Percentiles rank a stretch among this genome's conserved stretches.
Evolutionary conservation across 768 basidiomycete genomes (phyloP).

Genomic region (Phanerochaete carnosa): DNA sequence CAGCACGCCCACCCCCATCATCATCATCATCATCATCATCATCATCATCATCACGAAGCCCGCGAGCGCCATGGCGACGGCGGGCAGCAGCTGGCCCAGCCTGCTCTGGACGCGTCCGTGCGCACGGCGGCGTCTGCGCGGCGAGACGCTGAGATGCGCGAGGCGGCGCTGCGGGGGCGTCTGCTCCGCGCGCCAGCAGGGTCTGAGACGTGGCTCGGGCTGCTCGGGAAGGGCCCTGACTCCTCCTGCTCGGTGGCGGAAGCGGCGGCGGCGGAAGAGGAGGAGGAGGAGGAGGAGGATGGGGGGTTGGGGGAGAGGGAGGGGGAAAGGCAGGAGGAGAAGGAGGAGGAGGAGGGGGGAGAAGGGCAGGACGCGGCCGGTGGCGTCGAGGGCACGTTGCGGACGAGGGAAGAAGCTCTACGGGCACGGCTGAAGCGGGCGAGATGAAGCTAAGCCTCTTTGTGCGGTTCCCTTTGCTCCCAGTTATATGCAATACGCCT

Average conservation of each 20-base stretch:
- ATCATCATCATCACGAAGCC: neutral
- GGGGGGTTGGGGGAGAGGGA: neutral
- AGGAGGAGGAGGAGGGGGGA: neutral
- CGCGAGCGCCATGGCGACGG: conserved; percentile 1
- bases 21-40: no score
- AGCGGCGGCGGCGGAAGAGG: no score
- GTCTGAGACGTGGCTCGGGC: conserved; percentile 18
- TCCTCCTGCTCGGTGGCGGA: neutral
- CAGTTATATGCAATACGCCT: no score
- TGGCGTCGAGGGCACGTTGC: neutral
- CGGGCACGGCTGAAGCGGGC: conserved; percentile 1
- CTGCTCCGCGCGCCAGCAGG: conserved; percentile 46
- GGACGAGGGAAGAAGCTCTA: neutral
- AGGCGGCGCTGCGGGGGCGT: conserved; percentile 44
- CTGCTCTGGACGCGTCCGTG: conserved; percentile 5
- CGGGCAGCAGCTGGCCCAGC: neutral
- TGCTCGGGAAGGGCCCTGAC: neutral
- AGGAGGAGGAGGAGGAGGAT: no score
- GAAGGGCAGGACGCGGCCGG: neutral
- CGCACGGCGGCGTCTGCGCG: conserved; percentile 10
- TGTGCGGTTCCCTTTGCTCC: no score
- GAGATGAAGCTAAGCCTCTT: neutral
- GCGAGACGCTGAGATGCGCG: conserved; percentile 25
- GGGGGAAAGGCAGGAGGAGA: neutral
- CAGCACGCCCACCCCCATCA: no score